Conservation (phyloP, 2,329 filamentous ascomycete species). For the Pezicula carpinea region DNA sequence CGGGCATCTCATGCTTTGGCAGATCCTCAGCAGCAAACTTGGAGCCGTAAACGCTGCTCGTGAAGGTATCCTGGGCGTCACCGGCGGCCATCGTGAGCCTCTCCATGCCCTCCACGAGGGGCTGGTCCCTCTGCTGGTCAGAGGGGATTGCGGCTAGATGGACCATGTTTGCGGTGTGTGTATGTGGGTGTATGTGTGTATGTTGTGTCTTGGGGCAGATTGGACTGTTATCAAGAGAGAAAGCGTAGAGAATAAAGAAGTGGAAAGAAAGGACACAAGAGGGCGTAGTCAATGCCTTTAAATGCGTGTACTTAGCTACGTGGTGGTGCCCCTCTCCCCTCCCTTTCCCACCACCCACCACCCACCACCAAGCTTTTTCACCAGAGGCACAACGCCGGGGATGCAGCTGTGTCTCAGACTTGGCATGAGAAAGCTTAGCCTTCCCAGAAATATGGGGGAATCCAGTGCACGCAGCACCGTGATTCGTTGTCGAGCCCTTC, state of each 20-base stretch:
- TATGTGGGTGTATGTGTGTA: too few relatives aligned
- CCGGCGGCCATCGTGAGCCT: conserved; percentile 36
- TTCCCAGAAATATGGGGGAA: too few relatives aligned
- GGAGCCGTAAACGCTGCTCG: conserved; percentile 70
- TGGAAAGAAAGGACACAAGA: not conserved
- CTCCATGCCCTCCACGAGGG: conserved; percentile 37
- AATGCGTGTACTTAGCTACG: not conserved
- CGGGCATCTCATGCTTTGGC: conserved; percentile 81
- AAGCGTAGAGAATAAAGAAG: not conserved
- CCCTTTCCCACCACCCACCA: too few relatives aligned
- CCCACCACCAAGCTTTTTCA: too few relatives aligned
- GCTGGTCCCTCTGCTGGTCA: conserved; percentile 14
- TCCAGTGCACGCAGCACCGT: too few relatives aligned
- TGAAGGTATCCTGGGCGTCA: conserved; percentile 19
- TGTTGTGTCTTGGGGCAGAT: not conserved
- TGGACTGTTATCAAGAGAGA: not conserved
- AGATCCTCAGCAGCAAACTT: conserved; percentile 77
- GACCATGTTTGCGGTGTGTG: conserved; percentile 38
- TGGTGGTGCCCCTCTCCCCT: too few relatives aligned
- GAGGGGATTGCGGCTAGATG: conserved; percentile 41
- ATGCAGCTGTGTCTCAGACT: too few relatives aligned
- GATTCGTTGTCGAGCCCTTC: too few relatives aligned
- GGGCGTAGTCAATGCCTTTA: not conserved
- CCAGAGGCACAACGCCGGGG: too few relatives aligned
- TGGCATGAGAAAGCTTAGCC: too few relatives aligned